phyloP scores from a whole-genome alignment of 345 rosid genomes.

The Streptanthus diversifolius region DNA sequence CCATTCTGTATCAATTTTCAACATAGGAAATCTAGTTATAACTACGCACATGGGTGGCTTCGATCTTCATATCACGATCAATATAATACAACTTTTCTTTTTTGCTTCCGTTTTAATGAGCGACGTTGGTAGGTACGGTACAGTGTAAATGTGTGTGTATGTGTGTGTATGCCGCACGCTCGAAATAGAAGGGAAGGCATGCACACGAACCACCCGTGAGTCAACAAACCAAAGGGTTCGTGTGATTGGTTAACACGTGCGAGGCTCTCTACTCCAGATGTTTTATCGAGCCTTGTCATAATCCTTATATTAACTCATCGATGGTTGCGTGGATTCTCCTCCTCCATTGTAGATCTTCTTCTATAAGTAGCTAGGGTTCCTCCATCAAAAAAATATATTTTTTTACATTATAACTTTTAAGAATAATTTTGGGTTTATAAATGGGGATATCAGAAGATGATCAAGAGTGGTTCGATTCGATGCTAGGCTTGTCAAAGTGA shows the following conservation, averaged over 20 bases:
- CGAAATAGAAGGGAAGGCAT: not conserved
- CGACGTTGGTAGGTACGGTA: constrained; percentile 30
- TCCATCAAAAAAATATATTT: not conserved
- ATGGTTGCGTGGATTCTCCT: constrained; percentile 27
- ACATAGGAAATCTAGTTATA: constrained; percentile 15
- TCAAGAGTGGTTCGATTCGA: constrained; percentile 30
- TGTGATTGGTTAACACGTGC: constrained; percentile 33
- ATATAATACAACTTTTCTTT: not conserved
- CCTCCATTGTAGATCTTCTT: constrained; percentile 28
- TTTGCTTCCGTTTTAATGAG: not conserved
- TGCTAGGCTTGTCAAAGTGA: constrained; percentile 38
- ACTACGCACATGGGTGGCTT: constrained; percentile 17
- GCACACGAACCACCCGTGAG: constrained; percentile 28
- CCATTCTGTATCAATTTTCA: not conserved
- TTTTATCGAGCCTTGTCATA: constrained; percentile 13
- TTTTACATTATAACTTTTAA: not conserved
- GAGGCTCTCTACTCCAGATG: constrained; percentile 32
- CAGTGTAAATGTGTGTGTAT: constrained; percentile 1
- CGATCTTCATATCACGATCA: constrained; percentile 9
- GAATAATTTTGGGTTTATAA: not conserved
- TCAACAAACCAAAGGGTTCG: constrained; percentile 21
- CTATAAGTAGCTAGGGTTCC: constrained; percentile 30
- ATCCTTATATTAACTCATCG: constrained; percentile 4
- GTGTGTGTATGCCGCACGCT: constrained; percentile 21
- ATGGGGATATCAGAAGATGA: constrained; percentile 18